Percentiles rank a stretch among this genome's conserved stretches.
These are phyloP conservation scores for Antrodiella citrinella DNA, from an alignment of 768 basidiomycete genomes.

Conservation along the genomic window DNA sequence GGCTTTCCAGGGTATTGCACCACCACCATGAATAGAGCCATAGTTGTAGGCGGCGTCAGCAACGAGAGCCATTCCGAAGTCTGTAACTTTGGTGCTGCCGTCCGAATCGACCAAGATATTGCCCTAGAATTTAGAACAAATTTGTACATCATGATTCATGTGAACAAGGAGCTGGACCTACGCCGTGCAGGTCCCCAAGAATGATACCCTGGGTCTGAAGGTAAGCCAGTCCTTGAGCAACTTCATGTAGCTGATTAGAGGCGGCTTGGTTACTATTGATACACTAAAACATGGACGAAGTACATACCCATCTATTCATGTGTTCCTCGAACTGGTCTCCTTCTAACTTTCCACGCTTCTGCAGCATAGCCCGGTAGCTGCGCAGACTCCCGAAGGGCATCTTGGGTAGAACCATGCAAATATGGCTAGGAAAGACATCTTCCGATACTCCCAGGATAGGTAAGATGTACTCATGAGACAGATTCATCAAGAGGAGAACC, in stretches of 20 bases:
- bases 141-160: background rate
- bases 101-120: constrained; percentile 3
- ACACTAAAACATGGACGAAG: background rate
- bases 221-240: background rate
- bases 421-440: background rate
- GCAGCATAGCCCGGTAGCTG: background rate
- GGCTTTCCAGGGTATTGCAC: constrained; percentile 1
- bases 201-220: background rate
- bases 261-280: background rate
- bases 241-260: background rate
- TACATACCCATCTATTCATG: background rate
- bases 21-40: background rate
- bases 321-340: background rate
- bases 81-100: background rate
- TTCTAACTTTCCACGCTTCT: background rate
- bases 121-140: background rate
- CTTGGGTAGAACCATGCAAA: background rate
- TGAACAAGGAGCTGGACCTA: background rate
- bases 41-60: background rate
- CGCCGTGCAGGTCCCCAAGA: background rate
- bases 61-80: constrained; percentile 4
- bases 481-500: background rate
- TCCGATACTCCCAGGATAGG: background rate
- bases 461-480: background rate
- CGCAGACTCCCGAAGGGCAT: background rate